Evolutionary conservation across 805 yeast species (phyloP).

Genomic region (Wickerhamiella lipophila): DNA sequence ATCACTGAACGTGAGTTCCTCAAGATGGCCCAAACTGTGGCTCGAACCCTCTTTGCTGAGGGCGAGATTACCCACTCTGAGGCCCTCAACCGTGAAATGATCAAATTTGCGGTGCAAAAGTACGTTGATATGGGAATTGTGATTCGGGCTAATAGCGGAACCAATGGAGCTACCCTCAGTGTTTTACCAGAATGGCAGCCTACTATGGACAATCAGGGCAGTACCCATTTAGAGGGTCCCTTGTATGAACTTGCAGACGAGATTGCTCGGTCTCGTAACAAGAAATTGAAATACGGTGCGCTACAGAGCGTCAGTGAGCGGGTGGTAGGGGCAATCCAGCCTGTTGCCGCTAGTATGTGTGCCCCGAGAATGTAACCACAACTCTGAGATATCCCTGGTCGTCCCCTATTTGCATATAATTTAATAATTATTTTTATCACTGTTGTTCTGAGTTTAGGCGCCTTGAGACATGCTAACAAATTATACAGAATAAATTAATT

Average conservation of each 20-base stretch:
- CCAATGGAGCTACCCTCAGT: slow-evolving; percentile 17
- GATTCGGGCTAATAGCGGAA: slow-evolving; percentile 17
- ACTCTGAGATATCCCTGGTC: too few species aligned
- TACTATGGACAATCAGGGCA: slow-evolving; percentile 12
- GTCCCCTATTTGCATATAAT: too few species aligned
- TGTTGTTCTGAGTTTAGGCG: too few species aligned
- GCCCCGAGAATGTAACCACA: slow-evolving; percentile 12
- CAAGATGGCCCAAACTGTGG: slow-evolving; percentile 29
- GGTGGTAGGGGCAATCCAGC: slow-evolving; percentile 16
- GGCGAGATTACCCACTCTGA: slow-evolving; percentile 33
- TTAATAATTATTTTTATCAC: too few species aligned
- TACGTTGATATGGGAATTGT: slow-evolving; percentile 28
- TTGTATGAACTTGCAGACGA: slow-evolving; percentile 26
- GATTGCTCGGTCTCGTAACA: slow-evolving; percentile 29
- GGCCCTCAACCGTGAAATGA: slow-evolving; percentile 32
- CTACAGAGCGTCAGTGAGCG: slow-evolving; percentile 19
- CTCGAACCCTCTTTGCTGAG: slow-evolving; percentile 33
- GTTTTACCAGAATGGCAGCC: slow-evolving; percentile 22
- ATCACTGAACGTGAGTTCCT: slow-evolving; percentile 26
- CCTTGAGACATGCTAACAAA: too few species aligned
- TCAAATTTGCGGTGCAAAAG: slow-evolving; percentile 28
- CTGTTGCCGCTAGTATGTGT: slow-evolving; percentile 12
- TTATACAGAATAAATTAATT: too few species aligned
- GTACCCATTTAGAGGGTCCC: slow-evolving; percentile 23
- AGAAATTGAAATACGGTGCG: slow-evolving; percentile 26